phyloP scores from a whole-genome alignment of 441 rosid genomes.

The Theobroma grandiflorum region DNA sequence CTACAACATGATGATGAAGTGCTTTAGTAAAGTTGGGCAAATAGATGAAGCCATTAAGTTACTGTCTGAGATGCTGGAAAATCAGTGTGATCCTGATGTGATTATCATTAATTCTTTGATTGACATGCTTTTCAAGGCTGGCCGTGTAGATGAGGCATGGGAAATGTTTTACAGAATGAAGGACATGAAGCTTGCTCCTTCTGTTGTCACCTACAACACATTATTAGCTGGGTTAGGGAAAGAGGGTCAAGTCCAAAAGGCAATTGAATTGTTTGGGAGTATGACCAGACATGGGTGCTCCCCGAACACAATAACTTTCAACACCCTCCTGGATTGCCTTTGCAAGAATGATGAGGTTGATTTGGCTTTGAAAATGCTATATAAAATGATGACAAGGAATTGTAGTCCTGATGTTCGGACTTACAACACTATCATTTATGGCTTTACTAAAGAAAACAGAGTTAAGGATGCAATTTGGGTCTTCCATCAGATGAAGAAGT shows the following conservation, averaged over 20 bases:
- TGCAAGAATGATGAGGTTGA: slow-evolving; percentile 87
- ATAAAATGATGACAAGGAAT: slow-evolving; percentile 61
- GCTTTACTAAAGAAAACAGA: slow-evolving; percentile 65
- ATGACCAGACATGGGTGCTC: slow-evolving; percentile 68
- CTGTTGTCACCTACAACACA: slow-evolving; percentile 89
- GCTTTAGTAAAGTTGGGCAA: slow-evolving; percentile 78
- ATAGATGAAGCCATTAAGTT: slow-evolving; percentile 82
- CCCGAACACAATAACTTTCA: slow-evolving; percentile 84
- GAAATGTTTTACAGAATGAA: slow-evolving; percentile 71
- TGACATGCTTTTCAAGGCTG: slow-evolving; percentile 78
- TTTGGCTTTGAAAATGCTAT: slow-evolving; percentile 73
- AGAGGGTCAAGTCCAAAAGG: slow-evolving; percentile 71
- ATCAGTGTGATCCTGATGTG: slow-evolving; percentile 78
- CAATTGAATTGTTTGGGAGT: slow-evolving; percentile 62
- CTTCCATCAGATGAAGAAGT: slow-evolving; percentile 91
- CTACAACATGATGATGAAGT: slow-evolving; percentile 97
- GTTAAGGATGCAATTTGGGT: slow-evolving; percentile 73
- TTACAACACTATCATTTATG: slow-evolving; percentile 83
- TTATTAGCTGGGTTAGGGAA: slow-evolving; percentile 79
- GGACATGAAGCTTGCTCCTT: slow-evolving; percentile 78
- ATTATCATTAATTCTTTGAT: slow-evolving; percentile 82
- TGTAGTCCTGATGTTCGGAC: slow-evolving; percentile 84
- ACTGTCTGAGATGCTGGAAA: slow-evolving; percentile 79
- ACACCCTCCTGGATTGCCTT: slow-evolving; percentile 88
- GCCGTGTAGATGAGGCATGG: slow-evolving; percentile 86